A percentile compares a stretch with the other conserved stretches of the same genome.
Evolutionary conservation across 2,329 filamentous ascomycete genomes (phyloP).

Genomic region (Phaeosphaeriaceae sp.): DNA sequence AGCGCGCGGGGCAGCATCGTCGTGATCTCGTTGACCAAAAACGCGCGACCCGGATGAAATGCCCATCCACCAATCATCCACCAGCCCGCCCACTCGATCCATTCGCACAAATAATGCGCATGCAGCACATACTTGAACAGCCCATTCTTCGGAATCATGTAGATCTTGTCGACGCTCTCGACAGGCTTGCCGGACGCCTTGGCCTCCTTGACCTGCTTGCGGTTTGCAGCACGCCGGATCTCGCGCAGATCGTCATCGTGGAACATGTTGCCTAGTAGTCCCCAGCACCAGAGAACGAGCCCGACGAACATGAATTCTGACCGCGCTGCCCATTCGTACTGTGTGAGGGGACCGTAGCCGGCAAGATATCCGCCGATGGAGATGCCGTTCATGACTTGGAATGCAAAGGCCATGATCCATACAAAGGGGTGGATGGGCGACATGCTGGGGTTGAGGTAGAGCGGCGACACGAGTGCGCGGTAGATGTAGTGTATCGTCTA

Average conservation of each 20-base stretch:
- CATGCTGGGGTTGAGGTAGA: conserved; percentile 86
- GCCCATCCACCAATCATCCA: conserved; percentile 73
- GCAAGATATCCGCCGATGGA: conserved; percentile 81
- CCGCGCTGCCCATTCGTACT: conserved; percentile 58
- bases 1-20: conserved; percentile 89
- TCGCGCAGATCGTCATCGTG: conserved; percentile 90
- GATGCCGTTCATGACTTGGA: conserved; percentile 82
- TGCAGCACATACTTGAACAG: conserved; percentile 84
- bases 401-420: conserved; percentile 68
- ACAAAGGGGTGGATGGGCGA: conserved; percentile 81
- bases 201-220: conserved; percentile 61
- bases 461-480: conserved; percentile 81
- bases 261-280: conserved; percentile 81
- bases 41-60: conserved; percentile 78
- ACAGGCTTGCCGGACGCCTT: conserved; percentile 54
- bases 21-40: conserved; percentile 85
- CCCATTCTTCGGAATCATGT: conserved; percentile 83
- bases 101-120: conserved; percentile 95
- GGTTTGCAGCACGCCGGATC: conserved; percentile 75
- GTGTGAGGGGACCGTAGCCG: conserved; percentile 75
- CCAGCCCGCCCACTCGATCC: conserved; percentile 94
- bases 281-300: conserved; percentile 76
- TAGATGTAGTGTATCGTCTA: conserved; percentile 87
- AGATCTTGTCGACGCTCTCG: conserved; percentile 76
- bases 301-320: conserved; percentile 64